A percentile compares a stretch with the other conserved stretches of the same genome.
Evolutionary conservation across 2,329 filamentous ascomycete species (phyloP).

Genomic region (Aureobasidium musti): DNA sequence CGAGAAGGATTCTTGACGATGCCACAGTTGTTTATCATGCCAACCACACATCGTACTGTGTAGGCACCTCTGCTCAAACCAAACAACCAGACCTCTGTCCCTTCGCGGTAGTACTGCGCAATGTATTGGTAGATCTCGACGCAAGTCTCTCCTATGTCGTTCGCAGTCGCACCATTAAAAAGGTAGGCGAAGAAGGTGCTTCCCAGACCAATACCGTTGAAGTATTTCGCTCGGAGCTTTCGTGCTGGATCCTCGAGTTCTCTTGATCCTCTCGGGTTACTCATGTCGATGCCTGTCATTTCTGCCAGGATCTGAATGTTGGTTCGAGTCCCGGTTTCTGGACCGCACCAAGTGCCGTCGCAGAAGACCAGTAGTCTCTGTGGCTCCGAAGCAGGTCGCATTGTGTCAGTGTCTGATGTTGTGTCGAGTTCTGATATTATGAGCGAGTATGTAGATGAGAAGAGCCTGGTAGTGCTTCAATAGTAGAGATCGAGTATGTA

Average conservation of each 20-base stretch:
- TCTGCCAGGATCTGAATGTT: constrained; percentile 42
- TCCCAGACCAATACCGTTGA: constrained; percentile 43
- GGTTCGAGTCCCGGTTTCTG: constrained; percentile 41
- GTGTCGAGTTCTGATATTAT: background rate
- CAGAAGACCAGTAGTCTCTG: constrained; percentile 26
- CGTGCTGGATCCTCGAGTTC: constrained; percentile 32
- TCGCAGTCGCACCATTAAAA: constrained; percentile 43
- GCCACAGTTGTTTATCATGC: constrained; percentile 44
- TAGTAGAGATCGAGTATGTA: background rate
- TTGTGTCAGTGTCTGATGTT: background rate
- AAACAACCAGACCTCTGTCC: constrained; percentile 45
- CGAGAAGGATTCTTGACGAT: constrained; percentile 29
- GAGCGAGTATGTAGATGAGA: background rate
- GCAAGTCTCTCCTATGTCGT: constrained; percentile 43
- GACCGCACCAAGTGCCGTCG: constrained; percentile 37
- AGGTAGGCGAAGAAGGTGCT: constrained; percentile 43
- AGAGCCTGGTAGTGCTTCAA: background rate
- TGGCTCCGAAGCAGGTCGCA: constrained; percentile 11
- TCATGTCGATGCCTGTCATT: constrained; percentile 38
- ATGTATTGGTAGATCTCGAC: constrained; percentile 43
- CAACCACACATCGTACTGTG: constrained; percentile 46
- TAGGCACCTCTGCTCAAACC: constrained; percentile 48
- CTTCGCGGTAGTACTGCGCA: constrained; percentile 39
- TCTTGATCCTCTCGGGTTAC: constrained; percentile 35
- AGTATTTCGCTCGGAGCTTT: constrained; percentile 42